phyloP scores from a whole-genome alignment of 2,329 filamentous ascomycete genomes.

The Kalmusia sp. region DNA sequence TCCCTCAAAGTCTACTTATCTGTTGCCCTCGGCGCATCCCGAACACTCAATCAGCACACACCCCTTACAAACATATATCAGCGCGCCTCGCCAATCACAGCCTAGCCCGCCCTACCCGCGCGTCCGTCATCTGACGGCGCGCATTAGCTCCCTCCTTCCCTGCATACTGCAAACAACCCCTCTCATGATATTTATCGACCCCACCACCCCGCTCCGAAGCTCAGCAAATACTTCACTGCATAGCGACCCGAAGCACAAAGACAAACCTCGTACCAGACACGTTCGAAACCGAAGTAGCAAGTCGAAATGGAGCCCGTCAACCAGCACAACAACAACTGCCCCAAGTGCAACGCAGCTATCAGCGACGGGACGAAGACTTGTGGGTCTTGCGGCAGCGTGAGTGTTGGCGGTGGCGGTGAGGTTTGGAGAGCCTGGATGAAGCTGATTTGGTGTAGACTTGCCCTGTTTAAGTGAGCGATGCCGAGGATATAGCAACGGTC shows the following conservation, averaged over 20 bases:
- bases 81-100: conserved; percentile 29
- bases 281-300: no score
- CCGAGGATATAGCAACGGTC: not conserved
- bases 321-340: conserved; percentile 41
- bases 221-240: conserved; percentile 14
- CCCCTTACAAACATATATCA: not conserved
- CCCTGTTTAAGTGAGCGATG: conserved; percentile 24
- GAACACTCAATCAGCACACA: not conserved
- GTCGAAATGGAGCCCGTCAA: conserved; percentile 42
- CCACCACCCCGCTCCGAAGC: conserved; percentile 41
- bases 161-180: conserved; percentile 11
- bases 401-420: conserved; percentile 13
- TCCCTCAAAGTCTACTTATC: no score
- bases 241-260: no score
- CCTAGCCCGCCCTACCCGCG: conserved; percentile 24
- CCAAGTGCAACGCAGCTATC: conserved; percentile 47
- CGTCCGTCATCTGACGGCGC: conserved; percentile 41
- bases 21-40: no score
- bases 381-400: conserved; percentile 47
- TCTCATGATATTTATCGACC: conserved; percentile 41
- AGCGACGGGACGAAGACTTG: conserved; percentile 44
- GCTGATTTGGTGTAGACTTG: conserved; percentile 24
- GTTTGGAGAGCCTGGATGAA: not conserved
- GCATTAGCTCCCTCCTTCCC: conserved; percentile 30
- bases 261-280: no score